Base-by-base conservation (phyloP, 1,139 yeast species). In the Pichia sp. region DNA sequence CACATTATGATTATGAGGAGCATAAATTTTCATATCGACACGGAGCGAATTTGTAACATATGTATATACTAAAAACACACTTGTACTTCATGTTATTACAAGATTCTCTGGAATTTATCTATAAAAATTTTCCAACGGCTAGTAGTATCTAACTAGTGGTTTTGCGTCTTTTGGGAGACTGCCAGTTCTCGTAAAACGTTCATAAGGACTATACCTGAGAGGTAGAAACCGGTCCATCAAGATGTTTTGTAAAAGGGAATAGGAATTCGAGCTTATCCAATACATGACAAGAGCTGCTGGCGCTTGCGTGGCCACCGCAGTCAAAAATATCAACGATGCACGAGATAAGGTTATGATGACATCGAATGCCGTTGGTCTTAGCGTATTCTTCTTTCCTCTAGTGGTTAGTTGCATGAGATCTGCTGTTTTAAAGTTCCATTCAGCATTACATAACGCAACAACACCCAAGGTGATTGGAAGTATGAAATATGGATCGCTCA, bases 291-390 rank as follows among this genome's bases (percentile, higher is more conserved):
- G 73, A 0, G 95, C 90, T 26, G 84, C 75, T 0, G 97, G 96
- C 0, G 97, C 96, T 64, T 90, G 95, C 52, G 90, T 79, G 0
- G 96, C 78, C 11, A 90, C 76, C 5, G 92, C 92, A 87, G 90
- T 89, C 72, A 92, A 75, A 61, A 88, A 83, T 2, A 90, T 83
- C 52, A 87, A 82, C 30, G 93, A 84, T 64, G 89, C 76, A 64
- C 97, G 75, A 1, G 95, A 80, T 2, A 87, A 68, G 60, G 84
- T 89, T 54, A 85, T 76, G 52, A 76, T 69, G 19, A 81, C 81
- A 66, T 78, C 90, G 31, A 85, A 77, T 23, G 85, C 68, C 7
- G 87, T 82, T 3, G 88, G 84, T 50, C 90, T 72, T 42, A 71
- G 70, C 26, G 45, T 50, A 45, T 59, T 53, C 11, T 59, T 58